Base-by-base conservation (phyloP, 1,284 basidiomycete genomes). In the Pholiota adiposa region DNA sequence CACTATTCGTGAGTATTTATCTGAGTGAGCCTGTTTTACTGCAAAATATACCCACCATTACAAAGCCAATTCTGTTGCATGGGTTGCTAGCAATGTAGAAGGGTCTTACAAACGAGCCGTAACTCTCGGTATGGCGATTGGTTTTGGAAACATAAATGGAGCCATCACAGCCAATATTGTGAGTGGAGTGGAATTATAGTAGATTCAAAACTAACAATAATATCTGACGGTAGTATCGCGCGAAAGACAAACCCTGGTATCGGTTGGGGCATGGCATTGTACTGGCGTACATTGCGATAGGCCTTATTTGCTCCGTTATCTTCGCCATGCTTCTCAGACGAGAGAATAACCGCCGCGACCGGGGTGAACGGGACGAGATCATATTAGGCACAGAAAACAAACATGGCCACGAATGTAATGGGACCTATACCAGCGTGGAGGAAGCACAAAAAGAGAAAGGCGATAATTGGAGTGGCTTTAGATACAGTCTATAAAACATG, bases 71-170 rank as follows among this genome's bases (percentile, higher is more conserved):
- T 83, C 86, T 19, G 82, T 88, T 4, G 84, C 88, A 23, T 89
- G 88, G 85, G 81, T 86, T 19, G 83, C 85, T 44, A 84, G 86
- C 62, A 90, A 89, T 68, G 79, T 87, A 34, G 88, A 91, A 71
- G 88, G 89, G 6, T 77, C 83, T 1, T 92, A 90, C 71, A 90
- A 90, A 67, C 84, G 89, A n/a, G 85, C 85, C 50, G 88, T 89
- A 3, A 84, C 87, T 0, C 77, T 90, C 9, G 90, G 79, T 1
- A 84, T 89, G 81, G 83, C 85, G 12, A 87, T 89, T 60, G 83
- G 84, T 46, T 83, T 80, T 68, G 87, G 86, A 5, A 88, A 88
- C 66, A 70, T 88, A 41, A 88, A 89, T 65, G 87, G 88, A 12
- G 87, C 87, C 9, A 81, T 89, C 16, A 83, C 83, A 38, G 85